Percentiles rank a stretch among this genome's conserved stretches.
phyloP scores from a whole-genome alignment of 1,284 basidiomycete genomes.

The Peniophora sp. region DNA sequence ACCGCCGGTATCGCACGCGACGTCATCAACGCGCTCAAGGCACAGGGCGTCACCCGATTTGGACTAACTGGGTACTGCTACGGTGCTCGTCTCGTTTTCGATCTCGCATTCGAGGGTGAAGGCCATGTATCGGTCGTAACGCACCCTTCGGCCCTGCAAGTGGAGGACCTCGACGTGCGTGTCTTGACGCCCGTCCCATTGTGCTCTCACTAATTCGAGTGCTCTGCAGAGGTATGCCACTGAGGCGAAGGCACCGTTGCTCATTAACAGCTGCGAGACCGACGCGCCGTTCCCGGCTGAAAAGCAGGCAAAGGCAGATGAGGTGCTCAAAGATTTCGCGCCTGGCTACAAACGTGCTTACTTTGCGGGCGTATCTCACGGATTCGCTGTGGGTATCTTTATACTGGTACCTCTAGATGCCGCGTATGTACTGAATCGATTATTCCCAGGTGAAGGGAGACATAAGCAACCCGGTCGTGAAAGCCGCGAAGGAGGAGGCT shows the following conservation, averaged over 20 bases:
- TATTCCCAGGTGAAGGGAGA: constrained; percentile 40
- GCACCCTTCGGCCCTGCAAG: background rate
- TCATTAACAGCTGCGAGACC: background rate
- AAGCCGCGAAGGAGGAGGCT: constrained; percentile 23
- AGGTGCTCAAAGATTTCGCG: background rate
- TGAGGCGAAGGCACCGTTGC: background rate
- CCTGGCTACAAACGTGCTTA: background rate
- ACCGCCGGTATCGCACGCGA: background rate
- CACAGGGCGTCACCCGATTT: background rate
- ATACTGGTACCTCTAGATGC: background rate
- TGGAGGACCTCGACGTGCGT: constrained; percentile 17
- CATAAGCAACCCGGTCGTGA: constrained; percentile 31
- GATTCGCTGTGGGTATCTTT: background rate
- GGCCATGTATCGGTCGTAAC: background rate
- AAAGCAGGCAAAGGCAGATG: background rate
- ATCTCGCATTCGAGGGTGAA: background rate
- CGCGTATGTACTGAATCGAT: background rate
- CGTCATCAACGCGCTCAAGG: background rate
- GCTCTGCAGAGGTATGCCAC: background rate
- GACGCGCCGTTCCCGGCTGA: background rate
- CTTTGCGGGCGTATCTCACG: background rate
- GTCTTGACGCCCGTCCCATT: background rate
- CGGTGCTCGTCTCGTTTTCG: background rate
- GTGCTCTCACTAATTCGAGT: background rate
- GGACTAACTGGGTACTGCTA: background rate